A percentile compares a stretch with the other conserved stretches of the same genome.
phyloP scores from a whole-genome alignment of 495 filamentous ascomycete species.

The Penicillium crystallinum region DNA sequence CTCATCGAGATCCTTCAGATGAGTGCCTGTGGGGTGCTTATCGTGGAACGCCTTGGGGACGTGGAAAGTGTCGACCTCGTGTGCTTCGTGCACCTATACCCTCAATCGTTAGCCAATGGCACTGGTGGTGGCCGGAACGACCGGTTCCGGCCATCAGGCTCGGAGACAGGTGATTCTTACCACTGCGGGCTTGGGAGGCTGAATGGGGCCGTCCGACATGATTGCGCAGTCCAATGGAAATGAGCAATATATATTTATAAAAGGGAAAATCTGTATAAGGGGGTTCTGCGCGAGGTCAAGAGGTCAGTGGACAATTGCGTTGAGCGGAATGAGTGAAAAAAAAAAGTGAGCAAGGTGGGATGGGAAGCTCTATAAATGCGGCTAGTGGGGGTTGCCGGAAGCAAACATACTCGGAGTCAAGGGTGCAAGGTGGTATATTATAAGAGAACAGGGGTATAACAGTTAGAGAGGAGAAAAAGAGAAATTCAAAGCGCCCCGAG shows the following conservation, averaged over 20 bases:
- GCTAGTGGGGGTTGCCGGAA: background rate
- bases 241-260: background rate
- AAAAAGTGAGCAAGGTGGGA: background rate
- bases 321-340: background rate
- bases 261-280: background rate
- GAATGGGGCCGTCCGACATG: conserved; percentile 62
- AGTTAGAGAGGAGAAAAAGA: background rate
- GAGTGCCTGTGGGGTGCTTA: conserved; percentile 65
- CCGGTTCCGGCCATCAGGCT: background rate
- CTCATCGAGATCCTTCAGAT: conserved; percentile 68
- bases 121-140: background rate
- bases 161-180: conserved; percentile 39
- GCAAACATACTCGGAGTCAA: background rate
- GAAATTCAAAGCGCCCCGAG: background rate
- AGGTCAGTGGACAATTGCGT: background rate
- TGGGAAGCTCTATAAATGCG: background rate
- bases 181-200: conserved; percentile 56
- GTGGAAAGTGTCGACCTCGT: conserved; percentile 79
- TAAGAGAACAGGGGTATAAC: background rate
- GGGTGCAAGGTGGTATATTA: background rate
- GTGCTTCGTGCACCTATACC: conserved; percentile 60
- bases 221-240: conserved; percentile 14
- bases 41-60: conserved; percentile 58
- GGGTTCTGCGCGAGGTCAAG: conserved; percentile 1
- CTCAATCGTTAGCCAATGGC: background rate